A percentile compares a stretch with the other conserved stretches of the same genome.
These are phyloP conservation scores for Auricularia cornea DNA, from an alignment of 768 basidiomycete genomes.

Conservation along the genomic window DNA sequence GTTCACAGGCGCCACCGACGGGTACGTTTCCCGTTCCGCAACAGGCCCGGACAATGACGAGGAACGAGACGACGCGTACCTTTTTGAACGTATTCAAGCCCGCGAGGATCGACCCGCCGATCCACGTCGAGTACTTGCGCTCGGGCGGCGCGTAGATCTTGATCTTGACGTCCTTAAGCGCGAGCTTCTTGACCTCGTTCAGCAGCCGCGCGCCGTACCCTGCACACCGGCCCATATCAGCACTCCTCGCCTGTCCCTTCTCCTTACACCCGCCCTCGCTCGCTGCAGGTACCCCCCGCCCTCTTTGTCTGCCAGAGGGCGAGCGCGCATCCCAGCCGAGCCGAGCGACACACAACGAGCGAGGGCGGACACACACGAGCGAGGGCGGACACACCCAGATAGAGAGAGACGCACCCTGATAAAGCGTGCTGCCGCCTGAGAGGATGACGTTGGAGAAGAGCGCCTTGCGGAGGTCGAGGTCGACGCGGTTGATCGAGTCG, in stretches of 20 bases:
- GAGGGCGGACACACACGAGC: too few relatives aligned
- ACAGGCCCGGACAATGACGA: slow-evolving; percentile 8
- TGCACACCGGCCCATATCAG: slow-evolving; percentile 22
- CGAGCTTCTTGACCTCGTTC: slow-evolving; percentile 94
- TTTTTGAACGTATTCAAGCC: slow-evolving; percentile 97
- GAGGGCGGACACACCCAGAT: too few relatives aligned
- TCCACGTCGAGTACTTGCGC: slow-evolving; percentile 96
- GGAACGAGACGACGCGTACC: slow-evolving; percentile 33
- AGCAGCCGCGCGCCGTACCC: slow-evolving; percentile 95
- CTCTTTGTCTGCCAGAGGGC: too few relatives aligned
- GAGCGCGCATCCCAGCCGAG: too few relatives aligned
- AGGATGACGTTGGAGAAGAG: slow-evolving; percentile 95
- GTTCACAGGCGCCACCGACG: too few relatives aligned
- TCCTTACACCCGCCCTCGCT: too few relatives aligned
- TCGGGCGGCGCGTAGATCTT: slow-evolving; percentile 99
- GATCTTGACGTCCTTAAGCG: slow-evolving; percentile 93
- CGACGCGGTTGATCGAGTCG: slow-evolving; percentile 95
- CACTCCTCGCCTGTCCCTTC: too few relatives aligned
- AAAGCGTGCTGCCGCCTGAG: slow-evolving; percentile 92
- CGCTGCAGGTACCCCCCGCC: too few relatives aligned
- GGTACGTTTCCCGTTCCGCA: too few relatives aligned
- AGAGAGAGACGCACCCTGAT: slow-evolving; percentile 74
- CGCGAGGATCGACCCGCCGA: slow-evolving; percentile 93
- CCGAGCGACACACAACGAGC: too few relatives aligned
- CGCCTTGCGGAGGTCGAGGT: slow-evolving; percentile 90